These are phyloP conservation scores for Pseudocercospora pini-densiflorae DNA, from an alignment of 2,329 filamentous ascomycete species.

Conservation along the genomic window DNA sequence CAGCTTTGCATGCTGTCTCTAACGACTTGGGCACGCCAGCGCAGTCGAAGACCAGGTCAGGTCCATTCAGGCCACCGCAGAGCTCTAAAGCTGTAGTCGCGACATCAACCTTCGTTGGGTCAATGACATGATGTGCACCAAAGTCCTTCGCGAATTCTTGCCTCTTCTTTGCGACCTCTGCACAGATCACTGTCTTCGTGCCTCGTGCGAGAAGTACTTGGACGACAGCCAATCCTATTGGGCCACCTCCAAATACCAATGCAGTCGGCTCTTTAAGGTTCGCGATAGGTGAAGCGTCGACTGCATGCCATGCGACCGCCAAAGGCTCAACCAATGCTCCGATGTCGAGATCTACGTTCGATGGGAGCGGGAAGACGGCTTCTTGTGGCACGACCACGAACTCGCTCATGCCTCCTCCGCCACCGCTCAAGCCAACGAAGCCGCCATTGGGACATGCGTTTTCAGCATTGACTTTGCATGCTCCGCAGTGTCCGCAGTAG, in stretches of 20 bases:
- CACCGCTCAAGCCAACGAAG: constrained; percentile 51
- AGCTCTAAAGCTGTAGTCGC: constrained; percentile 52
- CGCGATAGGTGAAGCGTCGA: constrained; percentile 55
- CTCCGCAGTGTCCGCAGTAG: constrained; percentile 60
- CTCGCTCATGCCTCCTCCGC: constrained; percentile 62
- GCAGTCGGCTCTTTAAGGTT: constrained; percentile 49
- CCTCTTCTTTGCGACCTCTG: constrained; percentile 58
- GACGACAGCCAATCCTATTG: constrained; percentile 64
- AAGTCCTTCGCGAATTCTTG: constrained; percentile 58
- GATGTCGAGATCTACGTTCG: constrained; percentile 57
- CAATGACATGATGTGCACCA: constrained; percentile 60
- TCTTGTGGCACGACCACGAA: constrained; percentile 56
- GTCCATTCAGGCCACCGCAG: constrained; percentile 54
- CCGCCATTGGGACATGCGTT: constrained; percentile 64
- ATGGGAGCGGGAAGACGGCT: constrained; percentile 57
- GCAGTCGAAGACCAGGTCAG: constrained; percentile 65
- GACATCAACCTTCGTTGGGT: constrained; percentile 58
- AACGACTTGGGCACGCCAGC: constrained; percentile 59
- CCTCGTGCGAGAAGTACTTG: constrained; percentile 61
- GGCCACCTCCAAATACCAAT: constrained; percentile 64
- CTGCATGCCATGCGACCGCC: constrained; percentile 68
- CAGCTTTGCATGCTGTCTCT: constrained; percentile 53
- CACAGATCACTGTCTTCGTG: constrained; percentile 61
- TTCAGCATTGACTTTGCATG: constrained; percentile 57
- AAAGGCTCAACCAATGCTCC: constrained; percentile 67